These are phyloP conservation scores for Kurtzmaniella cleridarum DNA, from an alignment of 805 yeast genomes.

Conservation along the genomic window DNA sequence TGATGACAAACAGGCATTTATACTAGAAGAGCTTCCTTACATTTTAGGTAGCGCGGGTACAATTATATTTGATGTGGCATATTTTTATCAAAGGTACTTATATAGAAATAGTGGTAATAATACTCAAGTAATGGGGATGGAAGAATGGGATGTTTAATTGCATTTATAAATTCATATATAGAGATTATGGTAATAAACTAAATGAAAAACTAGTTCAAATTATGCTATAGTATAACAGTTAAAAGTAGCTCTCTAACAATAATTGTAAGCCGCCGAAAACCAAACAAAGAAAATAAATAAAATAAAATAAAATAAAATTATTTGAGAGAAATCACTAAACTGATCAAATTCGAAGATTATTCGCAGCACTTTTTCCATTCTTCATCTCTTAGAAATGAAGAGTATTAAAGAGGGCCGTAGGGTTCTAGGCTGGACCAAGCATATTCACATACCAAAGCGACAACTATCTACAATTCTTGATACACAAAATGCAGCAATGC, in stretches of 20 bases:
- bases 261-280: too few species aligned
- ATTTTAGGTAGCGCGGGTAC: slow-evolving; percentile 86
- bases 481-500: too few species aligned
- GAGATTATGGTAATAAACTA: too few species aligned
- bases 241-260: too few species aligned
- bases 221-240: too few species aligned
- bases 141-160: slow-evolving; percentile 11
- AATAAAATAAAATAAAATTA: not conserved
- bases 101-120: slow-evolving; percentile 20
- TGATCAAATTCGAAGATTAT: not conserved
- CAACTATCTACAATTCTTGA: too few species aligned
- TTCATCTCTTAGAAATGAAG: not conserved
- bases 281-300: too few species aligned
- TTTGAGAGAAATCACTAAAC: not conserved
- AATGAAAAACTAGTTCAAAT: too few species aligned
- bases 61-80: slow-evolving; percentile 64
- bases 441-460: too few species aligned
- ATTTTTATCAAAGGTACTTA: slow-evolving; percentile 55
- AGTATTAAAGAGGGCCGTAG: too few species aligned
- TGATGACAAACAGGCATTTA: slow-evolving; percentile 38
- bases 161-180: too few species aligned
- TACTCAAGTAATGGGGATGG: slow-evolving; percentile 16
- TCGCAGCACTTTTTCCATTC: not conserved
- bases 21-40: slow-evolving; percentile 72
- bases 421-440: too few species aligned